Conservation (phyloP, 1,284 basidiomycete genomes). For the Cutaneotrichosporon cyanovorans region DNA sequence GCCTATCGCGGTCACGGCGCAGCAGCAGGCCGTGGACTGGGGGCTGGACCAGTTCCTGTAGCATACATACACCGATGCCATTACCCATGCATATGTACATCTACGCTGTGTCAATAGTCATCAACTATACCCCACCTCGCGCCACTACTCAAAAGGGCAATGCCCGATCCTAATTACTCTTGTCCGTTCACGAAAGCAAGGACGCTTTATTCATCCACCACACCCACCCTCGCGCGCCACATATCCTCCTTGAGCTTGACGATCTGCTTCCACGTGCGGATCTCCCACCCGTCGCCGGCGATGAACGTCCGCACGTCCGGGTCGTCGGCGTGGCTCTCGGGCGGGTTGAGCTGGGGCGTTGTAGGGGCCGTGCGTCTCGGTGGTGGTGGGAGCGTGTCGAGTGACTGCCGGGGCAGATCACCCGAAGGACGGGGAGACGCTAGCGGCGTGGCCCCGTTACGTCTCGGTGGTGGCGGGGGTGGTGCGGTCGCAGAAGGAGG, state of each 20-base stretch:
- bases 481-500: too few species aligned
- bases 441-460: neutral
- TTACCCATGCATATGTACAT: too few species aligned
- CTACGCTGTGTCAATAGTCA: too few species aligned
- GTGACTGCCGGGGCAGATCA: neutral
- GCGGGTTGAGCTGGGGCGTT: too few species aligned
- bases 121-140: too few species aligned
- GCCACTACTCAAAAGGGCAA: too few species aligned
- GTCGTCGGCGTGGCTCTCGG: neutral
- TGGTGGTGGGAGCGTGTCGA: neutral
- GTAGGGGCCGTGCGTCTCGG: neutral
- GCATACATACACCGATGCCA: too few species aligned
- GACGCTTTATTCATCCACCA: slow-evolving; percentile 16
- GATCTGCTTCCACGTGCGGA: slow-evolving; percentile 77
- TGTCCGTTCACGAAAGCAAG: too few species aligned
- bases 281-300: slow-evolving; percentile 75
- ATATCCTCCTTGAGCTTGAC: slow-evolving; percentile 74
- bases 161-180: too few species aligned
- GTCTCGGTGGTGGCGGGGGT: neutral
- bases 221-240: slow-evolving; percentile 76
- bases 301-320: slow-evolving; percentile 10
- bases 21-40: neutral
- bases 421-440: neutral
- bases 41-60: neutral
- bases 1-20: neutral